Evolutionary conservation across 2,329 filamentous ascomycete genomes (phyloP), one percentile per base, ranked within the genome.

Genomic region (Penicillium sp.): DNA sequence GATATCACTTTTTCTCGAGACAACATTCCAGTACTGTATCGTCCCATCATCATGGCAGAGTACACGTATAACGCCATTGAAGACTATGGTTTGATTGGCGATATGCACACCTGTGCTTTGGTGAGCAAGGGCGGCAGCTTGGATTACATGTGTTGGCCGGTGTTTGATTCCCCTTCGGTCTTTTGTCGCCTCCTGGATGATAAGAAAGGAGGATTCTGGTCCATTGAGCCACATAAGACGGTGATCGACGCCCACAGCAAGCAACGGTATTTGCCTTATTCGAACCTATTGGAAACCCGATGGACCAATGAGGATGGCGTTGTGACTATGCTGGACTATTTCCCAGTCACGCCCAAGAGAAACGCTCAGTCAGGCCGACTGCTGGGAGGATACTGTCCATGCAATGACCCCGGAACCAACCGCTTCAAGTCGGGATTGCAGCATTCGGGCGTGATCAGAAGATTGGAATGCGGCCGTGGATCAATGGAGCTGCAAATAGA

Each of bases 111-210:
- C 1, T 90, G 87, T 76, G 88, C 89, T 14, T 77, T 91, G n/a
- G 82, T 90, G 22, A 88, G 87, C 62, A 89, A 89, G 68, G 86
- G 89, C 67, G 89, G 89, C 24, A 88, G 87, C 62, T 74, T 92
- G 56, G 89, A 91, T 69, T 90, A 86, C 65, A 89, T 91, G 87
- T 91, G 88, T 73, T 92, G 88, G 89, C 89, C 89, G 3, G 85
- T 90, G 63, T 92, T 92, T 69, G 89, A 92, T 72, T 91, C 89
- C 6, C 89, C 89, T 0, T 87, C 87, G 0, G 75, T 92, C 49
- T 92, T 92, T 70, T 90, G 88, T 68, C 84, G 89, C 41, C 79
- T 92, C 16, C 75, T 92, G 3, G 89, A 92, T 73, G 88, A 89
- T 68, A 78, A 89, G 64, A 90, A 88, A 68, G 89, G 90, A 24